Percentiles rank a stretch among this genome's conserved stretches.
Evolutionary conservation across 2,329 filamentous ascomycete genomes (phyloP).

Genomic region (Cladosporium cucumerinum): DNA sequence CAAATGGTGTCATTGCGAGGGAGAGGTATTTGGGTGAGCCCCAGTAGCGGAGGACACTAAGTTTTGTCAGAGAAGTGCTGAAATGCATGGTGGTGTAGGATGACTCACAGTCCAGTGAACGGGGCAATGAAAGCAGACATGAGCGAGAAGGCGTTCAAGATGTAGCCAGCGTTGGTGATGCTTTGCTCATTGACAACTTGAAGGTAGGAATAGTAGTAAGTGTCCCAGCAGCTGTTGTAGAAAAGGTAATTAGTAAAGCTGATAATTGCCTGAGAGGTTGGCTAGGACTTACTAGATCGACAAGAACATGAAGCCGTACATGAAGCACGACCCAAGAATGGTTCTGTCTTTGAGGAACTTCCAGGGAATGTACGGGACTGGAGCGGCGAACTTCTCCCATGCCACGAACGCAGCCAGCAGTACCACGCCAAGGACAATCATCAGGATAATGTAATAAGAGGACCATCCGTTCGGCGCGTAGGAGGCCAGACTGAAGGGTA

Average conservation of each 20-base stretch:
- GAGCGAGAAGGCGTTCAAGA: conserved; percentile 4
- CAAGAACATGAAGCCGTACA: conserved; percentile 19
- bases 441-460: conserved; percentile 40
- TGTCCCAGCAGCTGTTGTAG: conserved; percentile 35
- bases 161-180: conserved; percentile 21
- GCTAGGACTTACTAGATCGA: conserved; percentile 42
- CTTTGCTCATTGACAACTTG: conserved; percentile 47
- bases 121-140: conserved; percentile 45
- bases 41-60: conserved; percentile 40
- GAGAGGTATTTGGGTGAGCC: conserved; percentile 9
- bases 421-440: conserved; percentile 34
- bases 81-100: no score
- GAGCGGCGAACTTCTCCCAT: conserved; percentile 58
- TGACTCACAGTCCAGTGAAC: conserved; percentile 42
- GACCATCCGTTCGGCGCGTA: conserved; percentile 37
- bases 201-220: conserved; percentile 45
- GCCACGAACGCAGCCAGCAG: conserved; percentile 46
- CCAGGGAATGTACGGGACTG: conserved; percentile 57
- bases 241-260: background rate
- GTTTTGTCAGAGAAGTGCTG: background rate
- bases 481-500: conserved; percentile 60
- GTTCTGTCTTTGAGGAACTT: conserved; percentile 50
- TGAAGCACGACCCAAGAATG: conserved; percentile 46
- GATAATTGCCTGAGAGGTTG: conserved; percentile 35
- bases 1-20: conserved; percentile 35